Evolutionary conservation across 257 asterid genomes (phyloP).

Genomic region (Salvia rosmarinus): DNA sequence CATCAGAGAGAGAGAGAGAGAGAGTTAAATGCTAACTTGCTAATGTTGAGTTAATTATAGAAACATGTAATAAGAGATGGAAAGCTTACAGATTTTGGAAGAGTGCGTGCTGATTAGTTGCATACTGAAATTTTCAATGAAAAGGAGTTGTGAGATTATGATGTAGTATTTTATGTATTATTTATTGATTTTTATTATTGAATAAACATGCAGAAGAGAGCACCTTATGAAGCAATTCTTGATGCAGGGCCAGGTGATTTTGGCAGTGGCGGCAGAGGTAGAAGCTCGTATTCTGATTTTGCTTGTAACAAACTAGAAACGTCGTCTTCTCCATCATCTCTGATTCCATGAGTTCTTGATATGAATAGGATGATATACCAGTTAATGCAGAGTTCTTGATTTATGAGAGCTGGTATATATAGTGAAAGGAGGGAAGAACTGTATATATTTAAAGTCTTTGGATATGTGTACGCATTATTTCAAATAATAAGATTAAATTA

Average conservation of each 20-base stretch:
- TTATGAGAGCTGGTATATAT: constrained; percentile 5
- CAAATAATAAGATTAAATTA: neutral
- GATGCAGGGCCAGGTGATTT: constrained; percentile 23
- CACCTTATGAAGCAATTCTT: constrained; percentile 29
- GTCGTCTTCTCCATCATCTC: constrained; percentile 14
- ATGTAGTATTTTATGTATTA: neutral
- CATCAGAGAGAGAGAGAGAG: neutral
- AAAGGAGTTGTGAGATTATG: neutral
- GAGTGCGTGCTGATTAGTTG: neutral
- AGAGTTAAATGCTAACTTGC: neutral
- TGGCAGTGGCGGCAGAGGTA: constrained; percentile 29
- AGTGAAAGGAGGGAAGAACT: neutral
- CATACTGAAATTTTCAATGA: neutral
- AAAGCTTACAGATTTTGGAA: constrained; percentile 18
- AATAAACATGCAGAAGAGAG: constrained; percentile 2
- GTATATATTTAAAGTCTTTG: neutral
- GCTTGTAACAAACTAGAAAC: constrained; percentile 19
- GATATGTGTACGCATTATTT: neutral
- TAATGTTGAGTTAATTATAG: neutral
- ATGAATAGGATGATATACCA: too few species aligned
- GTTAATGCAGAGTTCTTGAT: neutral
- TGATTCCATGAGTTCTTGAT: neutral
- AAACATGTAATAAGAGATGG: neutral
- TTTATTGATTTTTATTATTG: neutral
- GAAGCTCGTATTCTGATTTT: constrained; percentile 8